Evolutionary conservation across 2,329 filamentous ascomycete species (phyloP), one percentile per base, ranked within the genome.

Genomic region (Penicillium sp.): DNA sequence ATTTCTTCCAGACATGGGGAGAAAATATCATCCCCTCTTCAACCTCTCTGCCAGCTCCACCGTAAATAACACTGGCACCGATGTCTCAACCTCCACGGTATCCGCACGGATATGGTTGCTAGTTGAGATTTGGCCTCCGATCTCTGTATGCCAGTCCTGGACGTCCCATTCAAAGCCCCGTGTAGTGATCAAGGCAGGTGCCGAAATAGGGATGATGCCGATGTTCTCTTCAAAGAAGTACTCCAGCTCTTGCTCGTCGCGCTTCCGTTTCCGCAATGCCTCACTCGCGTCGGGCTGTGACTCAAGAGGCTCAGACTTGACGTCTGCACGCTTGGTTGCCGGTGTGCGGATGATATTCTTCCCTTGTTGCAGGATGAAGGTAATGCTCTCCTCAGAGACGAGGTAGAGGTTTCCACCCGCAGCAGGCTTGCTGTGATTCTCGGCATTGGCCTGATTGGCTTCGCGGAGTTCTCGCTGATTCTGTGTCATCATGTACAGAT

Each of bases 91-190:
- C 56, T 81, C 77, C 20, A 90, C 79, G 49, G 63, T 65, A 3
- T 82, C 77, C 43, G 78, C 75, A 3, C 79, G 81, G 24, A 91
- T 81, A 61, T 89, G 86, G 69, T 93, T 93, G 69, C 88, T 93
- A 49, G 88, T 92, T 66, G 87, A 91, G 51, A 92, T 64, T 57
- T 80, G 78, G 0, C 83, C 84, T 6, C 87, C 87, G 65, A 93
- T 87, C 61, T 81, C 77, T 0, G 87, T 95, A 57, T 80, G 72
- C 90, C 92, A 95, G 52, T 89, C 76, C 51, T 77, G 66, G 1
- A 98, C 88, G 70, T 98, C 90, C 93, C 93, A 98, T 66, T 95
- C 85, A 18, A 97, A 75, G 0, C 93, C 93, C 12, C 76, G 72
- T 0, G 89, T 95, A 6, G 83, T 86, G 60, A 98, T 89, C n/a